Conservation (phyloP, 139 green algal species). For the Tetraselmis chui region DNA sequence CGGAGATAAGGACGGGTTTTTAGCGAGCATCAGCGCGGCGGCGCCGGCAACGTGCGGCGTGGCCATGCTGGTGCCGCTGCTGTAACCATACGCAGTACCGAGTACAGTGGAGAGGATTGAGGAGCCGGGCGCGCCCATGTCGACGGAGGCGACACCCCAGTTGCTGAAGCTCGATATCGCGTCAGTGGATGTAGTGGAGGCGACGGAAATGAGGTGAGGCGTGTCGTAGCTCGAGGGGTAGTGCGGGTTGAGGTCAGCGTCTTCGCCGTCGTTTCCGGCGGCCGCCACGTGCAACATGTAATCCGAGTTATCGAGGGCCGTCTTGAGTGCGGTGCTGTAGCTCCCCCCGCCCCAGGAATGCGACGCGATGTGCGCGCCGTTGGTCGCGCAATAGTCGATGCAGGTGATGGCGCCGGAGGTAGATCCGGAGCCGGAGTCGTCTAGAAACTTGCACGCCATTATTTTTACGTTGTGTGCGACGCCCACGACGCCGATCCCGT, state of each 20-base stretch:
- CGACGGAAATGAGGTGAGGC: neutral
- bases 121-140: neutral
- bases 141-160: neutral
- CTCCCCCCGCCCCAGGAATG: neutral
- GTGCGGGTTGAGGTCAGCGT: neutral
- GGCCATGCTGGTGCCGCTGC: neutral
- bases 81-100: neutral
- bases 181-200: neutral
- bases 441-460: conserved; percentile 1
- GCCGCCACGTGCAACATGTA: neutral
- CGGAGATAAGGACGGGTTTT: neutral
- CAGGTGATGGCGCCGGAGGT: conserved; percentile 2
- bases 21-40: neutral
- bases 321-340: neutral
- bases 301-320: neutral
- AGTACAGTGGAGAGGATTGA: neutral
- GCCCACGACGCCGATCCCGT: neutral
- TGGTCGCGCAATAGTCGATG: neutral
- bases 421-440: neutral
- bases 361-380: neutral
- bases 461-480: neutral
- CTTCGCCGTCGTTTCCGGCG: neutral
- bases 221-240: conserved; percentile 3
- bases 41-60: neutral
- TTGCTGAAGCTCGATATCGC: neutral